Percentiles rank a stretch among this genome's conserved stretches.
These are phyloP conservation scores for Russula emetica DNA, from an alignment of 768 basidiomycete species.

Conservation along the genomic window DNA sequence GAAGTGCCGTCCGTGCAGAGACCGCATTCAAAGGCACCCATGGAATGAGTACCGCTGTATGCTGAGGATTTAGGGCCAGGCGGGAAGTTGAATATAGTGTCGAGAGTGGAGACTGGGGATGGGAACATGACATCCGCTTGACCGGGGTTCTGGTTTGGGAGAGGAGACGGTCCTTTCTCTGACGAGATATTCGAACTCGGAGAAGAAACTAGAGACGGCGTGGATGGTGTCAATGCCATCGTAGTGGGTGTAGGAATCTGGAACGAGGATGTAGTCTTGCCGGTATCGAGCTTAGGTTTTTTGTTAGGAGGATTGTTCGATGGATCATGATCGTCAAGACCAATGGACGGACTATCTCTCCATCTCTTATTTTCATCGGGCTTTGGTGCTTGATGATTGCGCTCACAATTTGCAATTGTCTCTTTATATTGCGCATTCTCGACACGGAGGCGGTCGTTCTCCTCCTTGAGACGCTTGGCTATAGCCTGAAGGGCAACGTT, in stretches of 20 bases:
- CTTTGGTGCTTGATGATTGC: constrained; percentile 28
- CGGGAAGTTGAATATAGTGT: constrained; percentile 39
- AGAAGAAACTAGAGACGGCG: constrained; percentile 51
- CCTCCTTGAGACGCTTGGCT: constrained; percentile 81
- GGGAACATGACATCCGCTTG: constrained; percentile 33
- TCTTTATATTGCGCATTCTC: constrained; percentile 61
- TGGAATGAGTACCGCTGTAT: constrained; percentile 30
- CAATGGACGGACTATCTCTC: constrained; percentile 47
- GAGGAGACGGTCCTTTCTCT: constrained; percentile 35
- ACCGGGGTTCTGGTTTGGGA: constrained; percentile 31
- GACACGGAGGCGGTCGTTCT: constrained; percentile 67
- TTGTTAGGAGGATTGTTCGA: constrained; percentile 35
- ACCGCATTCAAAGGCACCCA: constrained; percentile 61
- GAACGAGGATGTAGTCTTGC: constrained; percentile 29
- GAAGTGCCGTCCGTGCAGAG: constrained; percentile 66
- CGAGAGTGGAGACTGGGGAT: constrained; percentile 34
- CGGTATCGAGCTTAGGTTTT: constrained; percentile 34
- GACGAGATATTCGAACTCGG: constrained; percentile 39
- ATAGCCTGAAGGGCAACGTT: constrained; percentile 79
- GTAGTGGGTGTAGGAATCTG: constrained; percentile 35
- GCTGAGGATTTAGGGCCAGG: constrained; percentile 32
- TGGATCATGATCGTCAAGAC: constrained; percentile 23
- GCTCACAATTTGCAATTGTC: constrained; percentile 35
- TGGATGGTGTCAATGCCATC: constrained; percentile 29
- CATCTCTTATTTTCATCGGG: constrained; percentile 51